Evolutionary conservation across 2,329 filamentous ascomycete genomes (phyloP), one percentile per base, ranked within the genome.

Genomic region (Fusarium chlamydosporum): DNA sequence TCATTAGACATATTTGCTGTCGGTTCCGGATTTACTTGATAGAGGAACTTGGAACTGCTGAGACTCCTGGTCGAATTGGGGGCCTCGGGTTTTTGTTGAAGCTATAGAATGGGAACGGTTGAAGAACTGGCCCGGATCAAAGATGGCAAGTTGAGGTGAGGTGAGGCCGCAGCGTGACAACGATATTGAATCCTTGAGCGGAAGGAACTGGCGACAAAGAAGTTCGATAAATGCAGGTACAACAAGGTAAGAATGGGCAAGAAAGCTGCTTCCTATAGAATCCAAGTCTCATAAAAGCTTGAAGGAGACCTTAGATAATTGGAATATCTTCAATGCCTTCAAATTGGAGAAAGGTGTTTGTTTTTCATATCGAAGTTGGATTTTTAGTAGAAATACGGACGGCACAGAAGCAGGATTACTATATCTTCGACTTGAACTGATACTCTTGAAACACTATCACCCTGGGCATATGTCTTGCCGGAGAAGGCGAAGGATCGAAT

Each of bases 401-500:
- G 53, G 42, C 45, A 26, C 48, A 53, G 34, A 42, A 40, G 23
- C 15, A 43, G 7, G 29, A 23, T 38, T 54, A 53, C 48, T 56
- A 47, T 38, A 43, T 45, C 42, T 60, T 47, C 56, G 42, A 66
- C 65, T 74, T 70, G 52, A 60, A 67, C 63, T 18, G 52, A 61
- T 67, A 65, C 18, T 58, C 58, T 73, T 68, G 74, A 76, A 73
- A 75, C 75, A 76, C 59, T 27, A 41, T 38, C 61, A 54, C 53
- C 55, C 48, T 67, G 53, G 35, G 53, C 59, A 57, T 61, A 58
- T 66, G 43, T 55, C 62, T 65, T 57, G 61, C 56, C 62, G 47
- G 56, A 56, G 56, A 56, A 72, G 70, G 68, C 56, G 56, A 67
- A 64, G 60, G 61, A 68, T 67, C 54, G 71, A 72, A 72, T 75